Conservation (phyloP, 768 basidiomycete genomes). For the Trametes cinnabarina region DNA sequence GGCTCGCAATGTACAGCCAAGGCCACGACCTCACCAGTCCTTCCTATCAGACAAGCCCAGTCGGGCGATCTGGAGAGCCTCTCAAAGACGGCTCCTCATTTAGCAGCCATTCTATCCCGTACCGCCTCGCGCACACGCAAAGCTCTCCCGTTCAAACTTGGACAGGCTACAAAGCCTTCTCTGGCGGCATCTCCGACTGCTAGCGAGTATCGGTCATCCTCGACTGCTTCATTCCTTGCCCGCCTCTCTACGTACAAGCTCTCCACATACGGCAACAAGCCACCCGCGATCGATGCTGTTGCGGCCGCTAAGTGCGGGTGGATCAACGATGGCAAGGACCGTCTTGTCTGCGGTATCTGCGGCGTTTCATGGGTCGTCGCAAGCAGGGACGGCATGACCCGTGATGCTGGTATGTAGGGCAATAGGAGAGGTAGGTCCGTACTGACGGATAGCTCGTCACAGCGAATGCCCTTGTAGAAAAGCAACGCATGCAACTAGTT, state of each 20-base stretch:
- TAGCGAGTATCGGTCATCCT: constrained; percentile 78
- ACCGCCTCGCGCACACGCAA: constrained; percentile 56
- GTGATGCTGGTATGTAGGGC: constrained; percentile 67
- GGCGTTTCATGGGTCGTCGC: constrained; percentile 71
- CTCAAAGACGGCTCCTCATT: constrained; percentile 63
- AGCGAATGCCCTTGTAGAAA: constrained; percentile 74
- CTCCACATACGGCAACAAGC: constrained; percentile 78
- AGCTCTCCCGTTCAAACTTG: constrained; percentile 45
- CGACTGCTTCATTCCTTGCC: constrained; percentile 65
- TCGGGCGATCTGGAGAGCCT: constrained; percentile 32
- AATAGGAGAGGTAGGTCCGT: constrained; percentile 30
- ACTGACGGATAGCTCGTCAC: constrained; percentile 20
- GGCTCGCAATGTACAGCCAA: not conserved
- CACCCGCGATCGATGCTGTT: constrained; percentile 68
- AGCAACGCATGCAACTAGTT: constrained; percentile 63
- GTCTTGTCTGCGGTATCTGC: constrained; percentile 72
- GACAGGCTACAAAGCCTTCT: constrained; percentile 27
- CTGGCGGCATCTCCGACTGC: constrained; percentile 33
- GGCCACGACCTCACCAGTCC: not conserved
- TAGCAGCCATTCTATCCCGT: constrained; percentile 69
- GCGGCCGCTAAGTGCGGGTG: constrained; percentile 82
- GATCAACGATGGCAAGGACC: constrained; percentile 80
- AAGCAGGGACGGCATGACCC: constrained; percentile 65
- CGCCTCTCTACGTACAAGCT: constrained; percentile 79
- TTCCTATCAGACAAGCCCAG: constrained; percentile 5